Conservation (phyloP, 78 protist species). For the Dictyostelium firmibasis region DNA sequence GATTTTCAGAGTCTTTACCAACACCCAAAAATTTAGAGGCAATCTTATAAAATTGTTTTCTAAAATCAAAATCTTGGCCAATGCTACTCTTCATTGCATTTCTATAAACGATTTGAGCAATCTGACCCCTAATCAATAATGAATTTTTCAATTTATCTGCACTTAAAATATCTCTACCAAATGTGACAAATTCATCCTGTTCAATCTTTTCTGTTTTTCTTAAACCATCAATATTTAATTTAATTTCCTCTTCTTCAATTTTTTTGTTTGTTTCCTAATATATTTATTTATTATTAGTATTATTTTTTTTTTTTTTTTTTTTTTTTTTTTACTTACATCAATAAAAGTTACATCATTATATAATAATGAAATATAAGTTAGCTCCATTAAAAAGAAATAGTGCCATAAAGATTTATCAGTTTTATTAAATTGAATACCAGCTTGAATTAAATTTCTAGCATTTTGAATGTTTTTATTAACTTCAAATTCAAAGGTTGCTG, state of each 20-base stretch:
- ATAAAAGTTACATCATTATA: neutral
- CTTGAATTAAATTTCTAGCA: conserved; percentile 53
- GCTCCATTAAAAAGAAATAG: conserved; percentile 41
- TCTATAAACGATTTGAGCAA: conserved; percentile 48
- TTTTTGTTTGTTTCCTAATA: neutral
- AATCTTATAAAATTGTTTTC: conserved; percentile 55
- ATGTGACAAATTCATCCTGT: conserved; percentile 8
- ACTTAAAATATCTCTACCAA: conserved; percentile 49
- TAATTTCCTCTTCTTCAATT: neutral
- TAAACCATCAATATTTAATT: neutral
- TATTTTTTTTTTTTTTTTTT: neutral
- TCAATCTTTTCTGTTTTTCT: neutral
- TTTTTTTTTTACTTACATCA: neutral
- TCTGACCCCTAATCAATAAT: conserved; percentile 20
- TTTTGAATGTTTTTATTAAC: conserved; percentile 9
- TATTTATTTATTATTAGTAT: neutral
- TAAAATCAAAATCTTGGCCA: conserved; percentile 51
- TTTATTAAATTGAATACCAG: conserved; percentile 42
- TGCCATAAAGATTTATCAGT: conserved; percentile 40
- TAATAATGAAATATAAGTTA: conserved; percentile 24
- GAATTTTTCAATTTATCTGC: conserved; percentile 6
- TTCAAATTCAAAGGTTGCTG: conserved; percentile 69
- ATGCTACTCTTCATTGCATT: conserved; percentile 7
- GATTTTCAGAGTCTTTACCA: conserved; percentile 33
- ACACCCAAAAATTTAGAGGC: neutral